Conservation (phyloP, 169 alveolate genomes). For the Cryptosporidium xiaoi region DNA sequence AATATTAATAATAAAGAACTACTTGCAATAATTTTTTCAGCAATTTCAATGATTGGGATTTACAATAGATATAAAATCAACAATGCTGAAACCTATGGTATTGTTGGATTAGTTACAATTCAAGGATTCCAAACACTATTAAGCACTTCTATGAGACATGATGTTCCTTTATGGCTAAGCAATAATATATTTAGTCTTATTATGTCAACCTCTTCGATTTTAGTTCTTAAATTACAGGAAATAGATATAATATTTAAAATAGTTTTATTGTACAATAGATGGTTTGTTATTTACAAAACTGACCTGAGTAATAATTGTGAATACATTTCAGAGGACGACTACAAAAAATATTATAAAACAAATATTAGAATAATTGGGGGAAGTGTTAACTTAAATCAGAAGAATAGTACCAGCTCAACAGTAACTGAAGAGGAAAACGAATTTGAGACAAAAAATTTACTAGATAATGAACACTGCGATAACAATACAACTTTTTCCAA, state of each 20-base stretch:
- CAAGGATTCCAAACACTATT: constrained; percentile 60
- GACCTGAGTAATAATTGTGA: neutral
- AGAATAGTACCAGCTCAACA: neutral
- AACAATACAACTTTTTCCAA: neutral
- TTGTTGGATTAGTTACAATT: constrained; percentile 29
- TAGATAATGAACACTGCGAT: neutral
- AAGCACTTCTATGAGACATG: constrained; percentile 23
- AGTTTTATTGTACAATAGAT: constrained; percentile 29
- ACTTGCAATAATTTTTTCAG: constrained; percentile 12
- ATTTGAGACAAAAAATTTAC: constrained; percentile 17
- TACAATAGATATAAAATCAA: constrained; percentile 62
- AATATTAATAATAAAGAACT: constrained; percentile 19
- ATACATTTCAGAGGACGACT: constrained; percentile 11
- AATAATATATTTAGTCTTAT: constrained; percentile 9
- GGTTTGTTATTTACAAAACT: constrained; percentile 30
- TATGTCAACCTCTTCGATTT: constrained; percentile 8
- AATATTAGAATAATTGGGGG: constrained; percentile 63
- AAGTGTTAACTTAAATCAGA: constrained; percentile 6
- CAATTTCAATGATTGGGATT: constrained; percentile 63
- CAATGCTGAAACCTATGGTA: constrained; percentile 43
- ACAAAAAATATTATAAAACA: constrained; percentile 33
- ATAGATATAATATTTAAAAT: constrained; percentile 34
- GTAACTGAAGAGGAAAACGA: neutral
- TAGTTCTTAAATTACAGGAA: constrained; percentile 28
- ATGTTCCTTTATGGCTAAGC: constrained; percentile 1